Conservation (phyloP, 129 eudicot genomes). For the Kitagawia praeruptora region DNA sequence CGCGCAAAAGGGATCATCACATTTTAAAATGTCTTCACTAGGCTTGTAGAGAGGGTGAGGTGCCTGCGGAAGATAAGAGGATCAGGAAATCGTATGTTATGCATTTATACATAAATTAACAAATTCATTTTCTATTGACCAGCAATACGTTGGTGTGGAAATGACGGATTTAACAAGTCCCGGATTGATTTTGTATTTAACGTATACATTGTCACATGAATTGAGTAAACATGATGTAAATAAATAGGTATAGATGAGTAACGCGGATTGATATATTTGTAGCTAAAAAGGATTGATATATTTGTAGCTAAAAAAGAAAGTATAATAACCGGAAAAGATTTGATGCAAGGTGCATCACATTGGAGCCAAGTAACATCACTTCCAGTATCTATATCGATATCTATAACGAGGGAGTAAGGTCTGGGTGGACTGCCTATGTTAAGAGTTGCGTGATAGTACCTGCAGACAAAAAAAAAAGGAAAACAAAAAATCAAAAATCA, state of each 20-base stretch:
- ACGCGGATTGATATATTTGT: too few relatives aligned
- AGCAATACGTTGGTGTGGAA: not conserved
- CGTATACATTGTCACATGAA: not conserved
- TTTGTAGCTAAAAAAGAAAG: too few relatives aligned
- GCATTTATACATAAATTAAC: not conserved
- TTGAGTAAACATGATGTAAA: not conserved
- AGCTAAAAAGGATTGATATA: too few relatives aligned
- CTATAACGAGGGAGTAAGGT: conserved; percentile 65
- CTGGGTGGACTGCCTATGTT: conserved; percentile 57
- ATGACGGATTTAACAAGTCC: not conserved
- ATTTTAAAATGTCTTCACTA: conserved; percentile 42
- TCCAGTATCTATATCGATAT: conserved; percentile 79
- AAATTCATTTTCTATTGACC: not conserved
- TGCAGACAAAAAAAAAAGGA: conserved; percentile 8
- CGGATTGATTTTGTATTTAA: not conserved
- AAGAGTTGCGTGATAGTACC: conserved; percentile 52
- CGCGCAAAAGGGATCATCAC: conserved; percentile 61
- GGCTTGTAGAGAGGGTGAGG: conserved; percentile 89
- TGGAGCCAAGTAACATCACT: conserved; percentile 92
- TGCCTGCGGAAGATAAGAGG: conserved; percentile 36
- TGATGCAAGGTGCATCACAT: conserved; percentile 75
- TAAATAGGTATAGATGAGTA: too few relatives aligned
- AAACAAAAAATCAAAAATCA: not conserved
- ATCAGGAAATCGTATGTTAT: not conserved
- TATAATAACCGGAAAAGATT: conserved; percentile 54